phyloP scores from a whole-genome alignment of 139 green algal genomes.

The Diplosphaera chodatii region DNA sequence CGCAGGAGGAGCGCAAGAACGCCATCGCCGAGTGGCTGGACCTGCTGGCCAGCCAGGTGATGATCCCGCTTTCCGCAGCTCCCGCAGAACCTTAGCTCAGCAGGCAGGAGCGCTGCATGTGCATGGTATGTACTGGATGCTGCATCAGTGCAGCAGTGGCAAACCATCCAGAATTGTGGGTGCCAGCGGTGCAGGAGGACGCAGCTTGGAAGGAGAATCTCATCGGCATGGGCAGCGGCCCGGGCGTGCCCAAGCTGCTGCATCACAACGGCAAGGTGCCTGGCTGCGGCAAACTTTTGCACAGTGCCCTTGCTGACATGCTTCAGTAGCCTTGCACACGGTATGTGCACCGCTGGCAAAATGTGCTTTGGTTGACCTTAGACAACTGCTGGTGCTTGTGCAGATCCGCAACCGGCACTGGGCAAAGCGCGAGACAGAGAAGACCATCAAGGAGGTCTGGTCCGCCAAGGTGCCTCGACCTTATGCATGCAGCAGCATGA shows the following conservation, averaged over 20 bases:
- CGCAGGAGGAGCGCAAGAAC: not conserved
- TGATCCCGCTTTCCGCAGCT: too few species aligned
- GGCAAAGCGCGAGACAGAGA: conserved; percentile 52
- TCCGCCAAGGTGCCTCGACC: conserved; percentile 13
- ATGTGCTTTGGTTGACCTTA: too few species aligned
- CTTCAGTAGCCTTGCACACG: too few species aligned
- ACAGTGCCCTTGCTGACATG: too few species aligned
- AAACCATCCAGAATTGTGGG: too few species aligned
- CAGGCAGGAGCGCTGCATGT: too few species aligned
- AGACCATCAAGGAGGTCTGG: conserved; percentile 59
- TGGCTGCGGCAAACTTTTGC: too few species aligned
- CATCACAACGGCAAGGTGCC: conserved; percentile 24
- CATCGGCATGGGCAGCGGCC: conserved; percentile 29
- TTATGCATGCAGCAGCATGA: too few species aligned
- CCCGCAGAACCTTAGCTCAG: too few species aligned
- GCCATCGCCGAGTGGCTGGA: not conserved
- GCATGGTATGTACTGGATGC: too few species aligned
- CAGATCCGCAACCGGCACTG: conserved; percentile 45
- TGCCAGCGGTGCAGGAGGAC: conserved; percentile 28
- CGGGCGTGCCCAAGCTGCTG: conserved; percentile 41
- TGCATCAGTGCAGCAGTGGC: too few species aligned
- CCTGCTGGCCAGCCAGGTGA: conserved; percentile 1
- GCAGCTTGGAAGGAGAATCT: conserved; percentile 26
- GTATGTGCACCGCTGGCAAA: too few species aligned
- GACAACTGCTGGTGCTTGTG: not conserved